phyloP scores from a whole-genome alignment of 306 rosid genomes.

The Trichosanthes truncata region DNA sequence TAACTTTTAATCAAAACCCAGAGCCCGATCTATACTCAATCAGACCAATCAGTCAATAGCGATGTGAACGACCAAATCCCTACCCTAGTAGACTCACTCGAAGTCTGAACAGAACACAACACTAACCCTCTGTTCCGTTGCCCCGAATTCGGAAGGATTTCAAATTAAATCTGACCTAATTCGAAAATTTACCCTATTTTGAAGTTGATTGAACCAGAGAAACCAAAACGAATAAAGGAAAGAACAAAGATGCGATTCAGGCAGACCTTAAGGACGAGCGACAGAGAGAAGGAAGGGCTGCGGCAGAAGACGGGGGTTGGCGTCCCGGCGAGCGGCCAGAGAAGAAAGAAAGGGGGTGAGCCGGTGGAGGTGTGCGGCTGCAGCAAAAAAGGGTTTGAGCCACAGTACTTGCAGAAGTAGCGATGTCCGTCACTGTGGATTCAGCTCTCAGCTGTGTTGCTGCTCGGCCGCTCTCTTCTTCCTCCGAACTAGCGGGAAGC shows the following conservation, averaged over 20 bases:
- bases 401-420: slow-evolving; percentile 47
- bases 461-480: not conserved
- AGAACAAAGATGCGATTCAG: not conserved
- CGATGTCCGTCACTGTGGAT: slow-evolving; percentile 43
- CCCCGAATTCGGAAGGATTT: not conserved
- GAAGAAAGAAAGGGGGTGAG: not conserved
- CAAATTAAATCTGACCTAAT: not conserved
- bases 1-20: not conserved
- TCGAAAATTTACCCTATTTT: not conserved
- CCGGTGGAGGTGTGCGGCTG: too few relatives aligned
- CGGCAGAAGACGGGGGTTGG: not conserved
- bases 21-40: not conserved
- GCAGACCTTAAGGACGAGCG: not conserved
- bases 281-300: not conserved
- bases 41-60: not conserved
- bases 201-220: not conserved
- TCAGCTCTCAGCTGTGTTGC: slow-evolving; percentile 11
- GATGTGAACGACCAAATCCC: not conserved
- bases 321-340: not conserved
- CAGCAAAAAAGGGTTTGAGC: not conserved
- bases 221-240: not conserved
- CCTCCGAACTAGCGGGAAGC: not conserved
- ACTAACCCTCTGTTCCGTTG: not conserved
- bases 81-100: not conserved
- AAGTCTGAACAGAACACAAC: not conserved